These are phyloP conservation scores for Pleurotus sapidus DNA, from an alignment of 768 basidiomycete species.

Conservation along the genomic window DNA sequence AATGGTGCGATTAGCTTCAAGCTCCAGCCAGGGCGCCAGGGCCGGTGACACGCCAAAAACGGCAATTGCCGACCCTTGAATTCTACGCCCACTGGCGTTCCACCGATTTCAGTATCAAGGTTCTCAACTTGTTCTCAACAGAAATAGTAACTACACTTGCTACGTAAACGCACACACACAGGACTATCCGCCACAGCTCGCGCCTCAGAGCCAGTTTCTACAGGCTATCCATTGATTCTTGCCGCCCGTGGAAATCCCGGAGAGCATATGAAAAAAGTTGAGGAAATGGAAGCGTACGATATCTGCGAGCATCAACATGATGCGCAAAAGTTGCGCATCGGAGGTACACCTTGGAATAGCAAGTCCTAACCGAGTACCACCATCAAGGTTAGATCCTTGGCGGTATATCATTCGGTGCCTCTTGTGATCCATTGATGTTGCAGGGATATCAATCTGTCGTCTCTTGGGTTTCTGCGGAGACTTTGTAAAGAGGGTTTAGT, in stretches of 20 bases:
- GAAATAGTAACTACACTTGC: neutral
- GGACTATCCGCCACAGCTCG: neutral
- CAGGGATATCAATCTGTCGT: neutral
- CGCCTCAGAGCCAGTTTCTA: neutral
- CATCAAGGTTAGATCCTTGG: neutral
- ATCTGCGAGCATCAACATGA: neutral
- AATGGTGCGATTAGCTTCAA: conserved; percentile 2
- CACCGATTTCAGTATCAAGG: neutral
- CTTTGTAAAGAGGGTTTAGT: too few species aligned
- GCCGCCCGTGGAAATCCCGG: neutral
- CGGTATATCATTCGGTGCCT: neutral
- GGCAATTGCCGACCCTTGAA: neutral
- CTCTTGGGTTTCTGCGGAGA: neutral
- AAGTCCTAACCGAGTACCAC: neutral
- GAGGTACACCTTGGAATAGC: neutral
- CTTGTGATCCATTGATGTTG: neutral
- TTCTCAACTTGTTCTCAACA: neutral
- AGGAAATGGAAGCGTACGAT: neutral
- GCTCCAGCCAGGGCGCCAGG: neutral
- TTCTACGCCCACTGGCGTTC: neutral
- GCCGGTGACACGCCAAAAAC: neutral
- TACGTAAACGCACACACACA: neutral
- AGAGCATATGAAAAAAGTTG: neutral
- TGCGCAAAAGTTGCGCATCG: neutral
- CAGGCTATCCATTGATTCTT: neutral